Evolutionary conservation across 345 rosid species (phyloP).

Genomic region (Laguncularia racemosa): DNA sequence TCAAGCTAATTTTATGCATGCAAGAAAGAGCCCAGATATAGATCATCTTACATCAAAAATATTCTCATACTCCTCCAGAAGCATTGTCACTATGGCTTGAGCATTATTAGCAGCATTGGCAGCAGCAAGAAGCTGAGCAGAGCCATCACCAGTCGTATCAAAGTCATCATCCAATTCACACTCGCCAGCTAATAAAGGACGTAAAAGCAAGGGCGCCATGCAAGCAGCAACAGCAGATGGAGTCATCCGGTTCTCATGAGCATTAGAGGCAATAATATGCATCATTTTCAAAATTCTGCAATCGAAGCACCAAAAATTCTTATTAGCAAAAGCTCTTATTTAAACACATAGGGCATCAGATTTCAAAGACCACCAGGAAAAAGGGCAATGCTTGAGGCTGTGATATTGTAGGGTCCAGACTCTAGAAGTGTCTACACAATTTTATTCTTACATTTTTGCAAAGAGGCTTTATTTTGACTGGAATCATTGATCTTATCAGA

Average conservation of each 20-base stretch:
- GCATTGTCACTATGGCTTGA: conserved; percentile 74
- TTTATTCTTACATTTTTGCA: no score
- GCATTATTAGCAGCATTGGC: conserved; percentile 98
- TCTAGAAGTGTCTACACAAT: no score
- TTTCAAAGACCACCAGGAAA: background rate
- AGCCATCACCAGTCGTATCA: conserved; percentile 72
- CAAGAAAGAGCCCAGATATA: conserved; percentile 1
- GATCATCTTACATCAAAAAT: conserved; percentile 75
- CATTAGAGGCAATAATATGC: conserved; percentile 73
- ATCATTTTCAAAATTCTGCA: conserved; percentile 92
- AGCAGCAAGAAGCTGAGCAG: conserved; percentile 99
- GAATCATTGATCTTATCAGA: no score
- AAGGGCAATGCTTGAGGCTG: background rate
- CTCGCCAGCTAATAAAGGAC: conserved; percentile 92
- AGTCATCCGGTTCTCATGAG: conserved; percentile 88
- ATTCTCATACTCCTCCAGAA: conserved; percentile 82
- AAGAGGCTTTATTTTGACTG: no score
- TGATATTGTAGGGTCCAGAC: no score
- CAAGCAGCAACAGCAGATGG: conserved; percentile 99
- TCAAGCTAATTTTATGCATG: no score
- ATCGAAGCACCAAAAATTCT: conserved; percentile 7
- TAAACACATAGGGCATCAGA: background rate
- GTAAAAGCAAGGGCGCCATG: conserved; percentile 98
- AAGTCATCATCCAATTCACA: conserved; percentile 93
- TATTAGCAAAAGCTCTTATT: background rate